Evolutionary conservation across 495 filamentous ascomycete species (phyloP).

Genomic region (Daldinia loculata): DNA sequence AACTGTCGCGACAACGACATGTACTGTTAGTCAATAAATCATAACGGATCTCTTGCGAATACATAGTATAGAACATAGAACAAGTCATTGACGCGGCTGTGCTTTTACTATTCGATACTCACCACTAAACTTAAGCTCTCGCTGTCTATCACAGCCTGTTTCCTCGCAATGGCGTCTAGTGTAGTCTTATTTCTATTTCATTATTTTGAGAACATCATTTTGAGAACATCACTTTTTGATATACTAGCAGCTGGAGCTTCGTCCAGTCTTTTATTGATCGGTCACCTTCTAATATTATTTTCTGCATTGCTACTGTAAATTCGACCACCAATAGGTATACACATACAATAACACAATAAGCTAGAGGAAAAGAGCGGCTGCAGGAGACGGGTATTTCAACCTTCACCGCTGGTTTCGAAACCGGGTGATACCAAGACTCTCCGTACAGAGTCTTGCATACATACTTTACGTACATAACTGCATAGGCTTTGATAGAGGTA

Average conservation of each 20-base stretch:
- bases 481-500: slow-evolving; percentile 20
- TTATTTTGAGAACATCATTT: background rate
- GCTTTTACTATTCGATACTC: background rate
- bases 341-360: background rate
- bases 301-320: slow-evolving; percentile 1
- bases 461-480: background rate
- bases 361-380: slow-evolving; percentile 1
- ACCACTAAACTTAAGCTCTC: background rate
- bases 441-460: slow-evolving; percentile 12
- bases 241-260: background rate
- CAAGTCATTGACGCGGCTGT: background rate
- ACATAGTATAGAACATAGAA: background rate
- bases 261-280: slow-evolving; percentile 7
- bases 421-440: slow-evolving; percentile 38
- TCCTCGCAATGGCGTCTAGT: background rate
- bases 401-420: slow-evolving; percentile 43
- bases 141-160: background rate
- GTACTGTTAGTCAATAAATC: slow-evolving; percentile 7
- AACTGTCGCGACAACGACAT: slow-evolving; percentile 24
- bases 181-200: background rate
- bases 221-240: background rate
- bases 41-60: background rate
- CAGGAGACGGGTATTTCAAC: slow-evolving; percentile 29
- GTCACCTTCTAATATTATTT: background rate
- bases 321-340: background rate